Evolutionary conservation across 2,329 filamentous ascomycete genomes (phyloP).

Genomic region (Phialophora macrospora): DNA sequence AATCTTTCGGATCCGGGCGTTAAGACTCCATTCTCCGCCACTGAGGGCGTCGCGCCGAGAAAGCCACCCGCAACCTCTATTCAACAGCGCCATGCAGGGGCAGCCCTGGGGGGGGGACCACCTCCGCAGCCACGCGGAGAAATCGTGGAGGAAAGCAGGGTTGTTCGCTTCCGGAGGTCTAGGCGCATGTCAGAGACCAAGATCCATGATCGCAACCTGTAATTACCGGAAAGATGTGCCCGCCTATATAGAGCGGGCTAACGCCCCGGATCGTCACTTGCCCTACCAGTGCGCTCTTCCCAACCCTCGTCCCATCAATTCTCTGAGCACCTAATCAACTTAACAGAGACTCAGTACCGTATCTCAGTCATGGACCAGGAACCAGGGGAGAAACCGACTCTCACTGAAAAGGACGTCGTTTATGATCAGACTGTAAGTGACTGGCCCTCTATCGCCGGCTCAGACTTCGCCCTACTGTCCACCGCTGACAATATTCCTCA

Average conservation of each 20-base stretch:
- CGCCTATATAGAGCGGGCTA: conserved; percentile 6
- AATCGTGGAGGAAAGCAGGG: conserved; percentile 16
- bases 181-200: conserved; percentile 24
- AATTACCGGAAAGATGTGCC: neutral
- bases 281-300: neutral
- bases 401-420: conserved; percentile 11
- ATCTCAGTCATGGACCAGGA: conserved; percentile 9
- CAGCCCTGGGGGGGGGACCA: neutral
- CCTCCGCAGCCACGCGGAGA: conserved; percentile 13
- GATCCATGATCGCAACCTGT: conserved; percentile 3
- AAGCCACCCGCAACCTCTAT: neutral
- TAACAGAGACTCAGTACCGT: neutral
- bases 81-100: neutral
- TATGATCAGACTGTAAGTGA: conserved; percentile 15
- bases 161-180: conserved; percentile 16
- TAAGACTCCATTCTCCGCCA: conserved; percentile 17
- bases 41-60: conserved; percentile 11
- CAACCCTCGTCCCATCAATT: neutral
- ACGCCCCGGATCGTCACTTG: conserved; percentile 2
- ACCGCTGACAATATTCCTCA: neutral
- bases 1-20: conserved; percentile 2
- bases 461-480: neutral
- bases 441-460: neutral
- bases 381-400: conserved; percentile 3
- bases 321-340: neutral